Base-by-base conservation (phyloP, 495 filamentous ascomycete species). In the Penicillium mononematosum region DNA sequence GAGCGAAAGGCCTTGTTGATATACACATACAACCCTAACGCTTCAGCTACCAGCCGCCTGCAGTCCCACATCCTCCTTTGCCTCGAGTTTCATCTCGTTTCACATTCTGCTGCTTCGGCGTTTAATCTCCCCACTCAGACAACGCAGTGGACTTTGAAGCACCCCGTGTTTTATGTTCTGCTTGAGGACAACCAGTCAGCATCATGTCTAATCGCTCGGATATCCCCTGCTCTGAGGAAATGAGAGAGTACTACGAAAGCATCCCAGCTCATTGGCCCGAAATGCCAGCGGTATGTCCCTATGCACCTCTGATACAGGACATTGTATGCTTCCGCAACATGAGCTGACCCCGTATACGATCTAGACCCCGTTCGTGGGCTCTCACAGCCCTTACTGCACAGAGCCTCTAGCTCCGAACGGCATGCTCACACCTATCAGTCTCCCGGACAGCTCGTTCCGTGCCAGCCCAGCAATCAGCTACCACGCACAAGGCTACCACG, bases 381-480 rank as follows among this genome's bases (percentile, higher is more conserved):
- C 65, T 22, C 62, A 58, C 50, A 61, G 67, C 43, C 63, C 72
- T 2, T 77, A 76, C 55, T 74, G 67, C 56, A 63, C 67, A 19
- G 63, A 66, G 31, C 55, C 70, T 22, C 49, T 73, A 45, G 73
- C 66, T 16, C 68, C 58, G 52, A 45, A 68, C 29, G 29, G 55
- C 47, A 65, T 75, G 38, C 52, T 75, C 27, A 77, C 75, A 2
- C 75, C 76, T 25, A 70, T 75, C 61, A 75, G 75, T 50, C 68
- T 79, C 2, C 68, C 72, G 16, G 76, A 77, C 45, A 74, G 48
- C 57, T 66, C 72, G 46, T 75, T 71, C 32, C 55, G 63, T 41
- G 63, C 71, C 11, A 77, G 72, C 46, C 76, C 76, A 44, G 74
- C 64, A 14, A 50, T 76, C 50, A 73, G 72, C 50, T 70, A 75